Conservation (phyloP, 805 yeast species). For the Ogataea minuta region DNA sequence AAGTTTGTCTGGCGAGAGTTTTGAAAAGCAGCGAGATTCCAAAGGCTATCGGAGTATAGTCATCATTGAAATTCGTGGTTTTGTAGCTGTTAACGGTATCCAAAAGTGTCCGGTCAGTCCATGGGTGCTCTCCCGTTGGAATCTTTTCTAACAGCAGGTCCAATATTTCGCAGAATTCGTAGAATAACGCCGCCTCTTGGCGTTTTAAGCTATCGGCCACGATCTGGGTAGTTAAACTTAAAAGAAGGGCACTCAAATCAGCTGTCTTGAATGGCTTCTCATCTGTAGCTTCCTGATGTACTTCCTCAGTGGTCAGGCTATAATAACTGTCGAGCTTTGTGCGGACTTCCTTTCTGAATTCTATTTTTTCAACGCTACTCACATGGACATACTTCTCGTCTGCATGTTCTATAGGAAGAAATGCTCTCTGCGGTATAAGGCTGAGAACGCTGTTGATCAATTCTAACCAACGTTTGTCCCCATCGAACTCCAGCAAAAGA, state of each 20-base stretch:
- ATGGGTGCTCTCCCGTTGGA: slow-evolving; percentile 37
- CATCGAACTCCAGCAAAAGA: slow-evolving; percentile 34
- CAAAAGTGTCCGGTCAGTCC: slow-evolving; percentile 30
- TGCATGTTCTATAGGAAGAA: slow-evolving; percentile 51
- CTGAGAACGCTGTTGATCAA: slow-evolving; percentile 45
- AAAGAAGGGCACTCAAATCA: slow-evolving; percentile 42
- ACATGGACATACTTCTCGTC: slow-evolving; percentile 15
- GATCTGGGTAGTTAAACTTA: slow-evolving; percentile 32
- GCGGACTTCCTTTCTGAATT: slow-evolving; percentile 11
- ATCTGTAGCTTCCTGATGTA: slow-evolving; percentile 1
- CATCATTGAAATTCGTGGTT: slow-evolving; percentile 13
- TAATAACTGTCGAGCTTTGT: slow-evolving; percentile 22
- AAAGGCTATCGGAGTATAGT: slow-evolving; percentile 37
- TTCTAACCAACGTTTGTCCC: slow-evolving; percentile 35
- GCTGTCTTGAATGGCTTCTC: slow-evolving; percentile 32
- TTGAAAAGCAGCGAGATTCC: slow-evolving; percentile 43
- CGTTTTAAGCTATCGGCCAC: slow-evolving; percentile 16
- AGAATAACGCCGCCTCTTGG: slow-evolving; percentile 24
- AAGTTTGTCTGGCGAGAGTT: slow-evolving; percentile 33
- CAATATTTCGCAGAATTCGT: slow-evolving; percentile 35
- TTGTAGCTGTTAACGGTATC: slow-evolving; percentile 31
- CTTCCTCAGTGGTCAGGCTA: slow-evolving; percentile 6
- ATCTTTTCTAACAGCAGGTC: slow-evolving; percentile 42
- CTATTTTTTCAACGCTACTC: slow-evolving; percentile 9
- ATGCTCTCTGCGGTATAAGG: slow-evolving; percentile 62